Evolutionary conservation across 192 early-diverging fungal species (phyloP).

Genomic region (Entophlyctis luteolus): DNA sequence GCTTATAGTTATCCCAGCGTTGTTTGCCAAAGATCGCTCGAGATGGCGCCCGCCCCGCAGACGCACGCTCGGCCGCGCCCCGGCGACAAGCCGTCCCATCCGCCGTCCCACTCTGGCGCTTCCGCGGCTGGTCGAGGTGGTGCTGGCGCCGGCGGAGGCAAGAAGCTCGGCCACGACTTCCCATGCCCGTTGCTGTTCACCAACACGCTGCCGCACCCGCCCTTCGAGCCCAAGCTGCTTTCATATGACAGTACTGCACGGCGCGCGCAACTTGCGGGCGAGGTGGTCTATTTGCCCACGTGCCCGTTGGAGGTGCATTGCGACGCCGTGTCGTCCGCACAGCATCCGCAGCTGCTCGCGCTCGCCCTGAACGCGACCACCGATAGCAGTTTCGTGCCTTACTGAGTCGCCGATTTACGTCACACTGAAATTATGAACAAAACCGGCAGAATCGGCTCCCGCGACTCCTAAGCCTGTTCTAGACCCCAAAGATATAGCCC

Average conservation of each 20-base stretch:
- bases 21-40: too few relatives aligned
- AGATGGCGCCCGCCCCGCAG: too few relatives aligned
- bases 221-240: constrained; percentile 30
- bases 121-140: too few relatives aligned
- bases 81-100: too few relatives aligned
- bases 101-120: too few relatives aligned
- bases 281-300: too few relatives aligned
- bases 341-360: neutral
- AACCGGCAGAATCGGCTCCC: neutral
- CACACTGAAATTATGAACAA: neutral
- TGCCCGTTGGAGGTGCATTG: too few relatives aligned
- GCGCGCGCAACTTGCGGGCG: neutral
- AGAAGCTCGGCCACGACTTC: constrained; percentile 31
- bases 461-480: neutral
- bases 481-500: constrained; percentile 4
- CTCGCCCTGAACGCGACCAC: neutral
- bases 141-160: too few relatives aligned
- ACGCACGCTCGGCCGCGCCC: too few relatives aligned
- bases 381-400: too few relatives aligned
- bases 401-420: too few relatives aligned
- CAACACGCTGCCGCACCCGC: constrained; percentile 25
- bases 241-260: neutral
- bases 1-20: too few relatives aligned
- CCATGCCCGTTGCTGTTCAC: constrained; percentile 4
- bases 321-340: neutral